phyloP scores from a whole-genome alignment of 148 eudicot species.

The Diospyros lotus region DNA sequence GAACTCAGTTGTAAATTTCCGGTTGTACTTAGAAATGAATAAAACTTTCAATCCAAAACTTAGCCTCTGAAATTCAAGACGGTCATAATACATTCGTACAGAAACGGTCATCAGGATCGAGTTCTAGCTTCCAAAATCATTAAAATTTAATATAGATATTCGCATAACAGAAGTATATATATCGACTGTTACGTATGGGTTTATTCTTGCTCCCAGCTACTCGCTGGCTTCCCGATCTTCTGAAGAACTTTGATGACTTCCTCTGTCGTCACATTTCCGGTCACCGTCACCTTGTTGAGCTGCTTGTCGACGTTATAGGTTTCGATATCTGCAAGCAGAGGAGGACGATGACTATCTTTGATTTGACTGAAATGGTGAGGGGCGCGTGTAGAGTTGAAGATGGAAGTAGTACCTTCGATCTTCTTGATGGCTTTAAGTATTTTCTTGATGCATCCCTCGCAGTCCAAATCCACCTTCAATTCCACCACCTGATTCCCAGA shows the following conservation, averaged over 20 bases:
- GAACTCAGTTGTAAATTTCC: not conserved
- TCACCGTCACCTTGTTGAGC: conserved; percentile 76
- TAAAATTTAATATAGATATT: too few relatives aligned
- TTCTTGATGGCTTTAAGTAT: conserved; percentile 90
- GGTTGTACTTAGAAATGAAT: too few relatives aligned
- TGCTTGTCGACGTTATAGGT: conserved; percentile 69
- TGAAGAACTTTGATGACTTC: conserved; percentile 66
- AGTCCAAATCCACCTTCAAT: conserved; percentile 83
- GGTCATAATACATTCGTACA: too few relatives aligned
- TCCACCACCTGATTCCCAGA: conserved; percentile 58
- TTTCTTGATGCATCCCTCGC: conserved; percentile 95
- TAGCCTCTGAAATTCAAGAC: too few relatives aligned
- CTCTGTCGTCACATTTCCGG: conserved; percentile 78
- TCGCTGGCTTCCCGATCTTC: conserved; percentile 78
- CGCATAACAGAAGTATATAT: too few relatives aligned
- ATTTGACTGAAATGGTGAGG: too few relatives aligned
- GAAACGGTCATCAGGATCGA: too few relatives aligned
- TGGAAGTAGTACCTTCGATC: conserved; percentile 51
- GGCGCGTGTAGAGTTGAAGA: not conserved
- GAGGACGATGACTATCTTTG: not conserved
- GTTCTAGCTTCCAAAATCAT: too few relatives aligned
- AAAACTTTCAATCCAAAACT: too few relatives aligned
- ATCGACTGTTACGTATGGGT: not conserved
- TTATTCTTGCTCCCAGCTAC: conserved; percentile 39
- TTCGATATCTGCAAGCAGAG: conserved; percentile 53